Evolutionary conservation across 139 green algal species (phyloP).

Genomic region (Tetraselmis chui): DNA sequence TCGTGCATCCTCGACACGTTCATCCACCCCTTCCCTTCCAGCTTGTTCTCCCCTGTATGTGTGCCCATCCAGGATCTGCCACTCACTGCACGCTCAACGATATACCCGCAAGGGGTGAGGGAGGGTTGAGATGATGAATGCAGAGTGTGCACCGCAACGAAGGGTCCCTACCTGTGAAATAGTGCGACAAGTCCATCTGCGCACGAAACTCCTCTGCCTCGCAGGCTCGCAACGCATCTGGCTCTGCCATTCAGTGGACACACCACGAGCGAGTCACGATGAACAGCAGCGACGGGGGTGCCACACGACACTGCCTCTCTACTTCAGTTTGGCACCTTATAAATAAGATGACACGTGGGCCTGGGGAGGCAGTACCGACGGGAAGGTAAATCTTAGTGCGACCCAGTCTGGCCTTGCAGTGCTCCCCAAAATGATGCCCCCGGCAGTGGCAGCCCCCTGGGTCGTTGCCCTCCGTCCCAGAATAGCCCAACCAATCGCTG

Average conservation of each 20-base stretch:
- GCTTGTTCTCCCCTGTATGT: background rate
- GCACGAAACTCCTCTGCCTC: background rate
- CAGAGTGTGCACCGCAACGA: background rate
- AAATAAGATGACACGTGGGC: no score
- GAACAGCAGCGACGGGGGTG: no score
- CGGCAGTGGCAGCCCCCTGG: background rate
- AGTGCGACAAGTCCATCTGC: background rate
- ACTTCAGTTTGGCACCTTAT: no score
- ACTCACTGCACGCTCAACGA: no score
- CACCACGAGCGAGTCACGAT: no score
- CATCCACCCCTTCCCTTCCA: background rate
- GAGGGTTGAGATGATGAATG: background rate
- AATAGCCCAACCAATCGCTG: background rate
- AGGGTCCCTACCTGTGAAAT: background rate
- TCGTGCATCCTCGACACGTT: background rate
- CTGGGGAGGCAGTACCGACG: background rate
- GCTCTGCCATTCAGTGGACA: no score
- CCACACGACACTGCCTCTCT: no score
- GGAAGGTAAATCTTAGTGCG: background rate
- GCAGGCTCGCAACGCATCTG: background rate
- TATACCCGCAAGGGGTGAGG: no score
- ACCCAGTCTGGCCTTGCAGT: background rate
- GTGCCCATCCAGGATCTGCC: no score
- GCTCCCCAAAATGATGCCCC: background rate
- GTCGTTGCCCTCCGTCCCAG: background rate